phyloP scores from a whole-genome alignment of 768 basidiomycete species.

The Leucocoprinus birnbaumii region DNA sequence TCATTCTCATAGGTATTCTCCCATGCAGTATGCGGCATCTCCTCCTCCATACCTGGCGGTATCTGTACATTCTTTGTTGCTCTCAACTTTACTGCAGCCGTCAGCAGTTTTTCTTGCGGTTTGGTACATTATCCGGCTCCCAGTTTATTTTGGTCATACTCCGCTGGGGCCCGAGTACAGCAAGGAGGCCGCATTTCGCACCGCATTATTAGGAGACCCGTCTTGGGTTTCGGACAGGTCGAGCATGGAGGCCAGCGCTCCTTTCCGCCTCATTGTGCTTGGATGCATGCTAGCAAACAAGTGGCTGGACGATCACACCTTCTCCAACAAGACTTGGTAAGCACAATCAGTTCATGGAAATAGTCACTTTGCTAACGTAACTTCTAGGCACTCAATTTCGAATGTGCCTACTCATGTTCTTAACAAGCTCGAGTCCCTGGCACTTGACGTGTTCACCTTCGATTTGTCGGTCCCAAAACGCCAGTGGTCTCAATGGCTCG shows the following conservation, averaged over 20 bases:
- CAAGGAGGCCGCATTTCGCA: conserved; percentile 64
- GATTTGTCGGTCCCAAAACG: conserved; percentile 64
- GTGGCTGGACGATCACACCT: conserved; percentile 87
- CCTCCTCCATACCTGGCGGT: conserved; percentile 55
- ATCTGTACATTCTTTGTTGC: conserved; percentile 67
- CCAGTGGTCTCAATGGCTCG: conserved; percentile 73
- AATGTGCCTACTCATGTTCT: conserved; percentile 67
- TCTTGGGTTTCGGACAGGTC: conserved; percentile 41
- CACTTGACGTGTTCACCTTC: conserved; percentile 67
- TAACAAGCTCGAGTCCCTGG: conserved; percentile 69
- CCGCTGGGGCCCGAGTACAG: conserved; percentile 47
- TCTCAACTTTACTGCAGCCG: conserved; percentile 79
- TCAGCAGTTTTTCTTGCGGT: conserved; percentile 75
- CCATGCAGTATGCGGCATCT: conserved; percentile 34
- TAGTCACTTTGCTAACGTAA: conserved; percentile 6
- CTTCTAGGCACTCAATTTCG: conserved; percentile 73
- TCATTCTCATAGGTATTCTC: conserved; percentile 12
- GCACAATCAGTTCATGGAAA: conserved; percentile 18
- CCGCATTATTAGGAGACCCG: conserved; percentile 55
- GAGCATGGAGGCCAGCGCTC: conserved; percentile 52
- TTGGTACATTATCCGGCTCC: conserved; percentile 81
- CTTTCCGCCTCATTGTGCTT: conserved; percentile 73
- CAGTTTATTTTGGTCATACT: conserved; percentile 59
- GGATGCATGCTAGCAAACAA: conserved; percentile 88
- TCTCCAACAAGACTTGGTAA: conserved; percentile 87